Conservation (phyloP, 176 grass and related monocot species). For the Panicum miliaceum region DNA sequence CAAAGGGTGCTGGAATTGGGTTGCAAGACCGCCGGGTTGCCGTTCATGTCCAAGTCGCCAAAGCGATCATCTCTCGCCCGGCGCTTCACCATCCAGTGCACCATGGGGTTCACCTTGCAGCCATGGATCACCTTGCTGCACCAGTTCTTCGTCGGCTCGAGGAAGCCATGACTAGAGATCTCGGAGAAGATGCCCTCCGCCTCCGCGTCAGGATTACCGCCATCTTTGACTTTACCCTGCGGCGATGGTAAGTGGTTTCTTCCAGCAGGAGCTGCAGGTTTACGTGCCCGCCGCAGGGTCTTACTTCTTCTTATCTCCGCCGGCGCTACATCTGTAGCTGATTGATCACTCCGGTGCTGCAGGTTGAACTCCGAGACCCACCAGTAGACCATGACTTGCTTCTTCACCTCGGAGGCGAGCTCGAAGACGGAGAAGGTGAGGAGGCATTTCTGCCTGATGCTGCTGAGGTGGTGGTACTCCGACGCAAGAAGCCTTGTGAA, state of each 20-base stretch:
- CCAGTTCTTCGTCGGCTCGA: constrained; percentile 42
- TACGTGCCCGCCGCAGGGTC: neutral
- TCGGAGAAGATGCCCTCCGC: neutral
- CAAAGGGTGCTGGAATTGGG: constrained; percentile 29
- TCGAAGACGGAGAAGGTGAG: constrained; percentile 57
- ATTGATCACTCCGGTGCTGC: neutral
- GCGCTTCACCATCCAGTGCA: constrained; percentile 63
- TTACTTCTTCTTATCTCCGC: neutral
- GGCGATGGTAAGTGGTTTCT: neutral
- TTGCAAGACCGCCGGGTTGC: neutral
- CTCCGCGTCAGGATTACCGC: neutral
- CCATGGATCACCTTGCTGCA: constrained; percentile 48
- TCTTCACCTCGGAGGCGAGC: constrained; percentile 44
- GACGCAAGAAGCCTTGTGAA: constrained; percentile 14
- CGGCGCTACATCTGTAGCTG: neutral
- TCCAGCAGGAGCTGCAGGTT: neutral
- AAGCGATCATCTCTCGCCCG: neutral
- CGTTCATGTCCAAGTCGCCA: constrained; percentile 2
- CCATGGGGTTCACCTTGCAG: constrained; percentile 55
- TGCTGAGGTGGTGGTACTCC: neutral
- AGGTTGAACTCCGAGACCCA: constrained; percentile 38
- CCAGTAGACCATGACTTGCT: constrained; percentile 52
- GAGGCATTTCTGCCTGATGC: constrained; percentile 14
- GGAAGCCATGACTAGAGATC: constrained; percentile 37
- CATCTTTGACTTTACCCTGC: neutral